These are phyloP conservation scores for Cladophialophora yegresii DNA, from an alignment of 2,329 filamentous ascomycete genomes.

Conservation along the genomic window DNA sequence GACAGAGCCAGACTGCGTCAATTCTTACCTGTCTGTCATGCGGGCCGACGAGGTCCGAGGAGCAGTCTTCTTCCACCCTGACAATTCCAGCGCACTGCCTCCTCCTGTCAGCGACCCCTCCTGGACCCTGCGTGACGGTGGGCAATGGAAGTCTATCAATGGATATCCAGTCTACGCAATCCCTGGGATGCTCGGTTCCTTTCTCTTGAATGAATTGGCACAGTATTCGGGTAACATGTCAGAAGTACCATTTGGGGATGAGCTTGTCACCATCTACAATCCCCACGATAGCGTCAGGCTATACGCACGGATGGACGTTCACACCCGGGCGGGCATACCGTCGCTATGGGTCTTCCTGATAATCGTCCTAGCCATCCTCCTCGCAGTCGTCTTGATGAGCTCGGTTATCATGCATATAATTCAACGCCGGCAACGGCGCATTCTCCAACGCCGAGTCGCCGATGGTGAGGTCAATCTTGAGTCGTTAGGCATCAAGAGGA, in stretches of 20 bases:
- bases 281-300: slow-evolving; percentile 53
- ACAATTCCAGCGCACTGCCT: slow-evolving; percentile 57
- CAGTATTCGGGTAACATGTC: slow-evolving; percentile 76
- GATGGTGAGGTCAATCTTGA: slow-evolving; percentile 84
- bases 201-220: slow-evolving; percentile 70
- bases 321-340: slow-evolving; percentile 62
- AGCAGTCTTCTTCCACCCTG: slow-evolving; percentile 59
- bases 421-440: slow-evolving; percentile 69
- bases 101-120: slow-evolving; percentile 63
- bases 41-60: slow-evolving; percentile 63
- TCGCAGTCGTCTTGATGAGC: slow-evolving; percentile 66
- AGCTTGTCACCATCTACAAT: slow-evolving; percentile 44
- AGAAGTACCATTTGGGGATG: slow-evolving; percentile 33
- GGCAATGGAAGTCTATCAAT: slow-evolving; percentile 70
- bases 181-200: slow-evolving; percentile 64
- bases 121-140: slow-evolving; percentile 72
- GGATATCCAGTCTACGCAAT: slow-evolving; percentile 82
- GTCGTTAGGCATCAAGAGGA: slow-evolving; percentile 76
- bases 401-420: slow-evolving; percentile 75
- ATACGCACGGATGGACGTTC: slow-evolving; percentile 41
- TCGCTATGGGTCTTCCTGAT: slow-evolving; percentile 78
- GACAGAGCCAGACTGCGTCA: slow-evolving; percentile 72
- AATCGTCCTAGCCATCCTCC: slow-evolving; percentile 69
- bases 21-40: slow-evolving; percentile 66
- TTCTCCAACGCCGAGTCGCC: slow-evolving; percentile 69